Percentiles rank a stretch among this genome's conserved stretches.
Evolutionary conservation across 352 stramenopile species (phyloP).

Genomic region (Detonula confervacea): DNA sequence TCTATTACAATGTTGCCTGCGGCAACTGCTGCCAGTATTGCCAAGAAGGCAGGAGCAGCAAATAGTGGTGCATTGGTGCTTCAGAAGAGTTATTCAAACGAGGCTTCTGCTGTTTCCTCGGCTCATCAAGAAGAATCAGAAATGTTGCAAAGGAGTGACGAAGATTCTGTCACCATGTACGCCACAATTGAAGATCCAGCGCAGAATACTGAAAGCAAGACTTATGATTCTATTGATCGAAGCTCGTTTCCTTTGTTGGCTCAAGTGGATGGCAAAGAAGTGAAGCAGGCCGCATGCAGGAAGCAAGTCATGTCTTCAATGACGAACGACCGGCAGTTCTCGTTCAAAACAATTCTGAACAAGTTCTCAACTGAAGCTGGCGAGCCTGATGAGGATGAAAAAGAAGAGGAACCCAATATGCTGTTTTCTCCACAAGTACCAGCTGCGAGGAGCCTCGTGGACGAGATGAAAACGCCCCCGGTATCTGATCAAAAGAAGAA

Average conservation of each 20-base stretch:
- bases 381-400: neutral
- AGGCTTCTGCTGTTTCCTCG: neutral
- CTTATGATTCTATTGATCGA: too few species aligned
- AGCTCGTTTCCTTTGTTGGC: neutral
- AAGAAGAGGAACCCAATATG: too few species aligned
- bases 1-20: slow-evolving; percentile 48
- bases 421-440: neutral
- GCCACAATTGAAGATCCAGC: too few species aligned
- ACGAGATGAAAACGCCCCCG: slow-evolving; percentile 31
- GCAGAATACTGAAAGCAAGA: too few species aligned
- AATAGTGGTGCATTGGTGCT: slow-evolving; percentile 10
- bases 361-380: slow-evolving; percentile 10
- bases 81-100: slow-evolving; percentile 38
- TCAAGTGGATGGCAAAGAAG: neutral
- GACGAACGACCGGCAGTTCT: slow-evolving; percentile 37
- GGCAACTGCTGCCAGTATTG: slow-evolving; percentile 9
- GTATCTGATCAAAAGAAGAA: slow-evolving; percentile 37
- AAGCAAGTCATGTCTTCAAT: slow-evolving; percentile 41
- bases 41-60: slow-evolving; percentile 4
- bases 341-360: slow-evolving; percentile 34
- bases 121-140: too few species aligned
- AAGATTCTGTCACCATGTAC: too few species aligned
- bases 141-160: neutral
- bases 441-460: neutral
- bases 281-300: slow-evolving; percentile 14